Conservation (phyloP, 306 rosid genomes). For the Senna tora region DNA sequence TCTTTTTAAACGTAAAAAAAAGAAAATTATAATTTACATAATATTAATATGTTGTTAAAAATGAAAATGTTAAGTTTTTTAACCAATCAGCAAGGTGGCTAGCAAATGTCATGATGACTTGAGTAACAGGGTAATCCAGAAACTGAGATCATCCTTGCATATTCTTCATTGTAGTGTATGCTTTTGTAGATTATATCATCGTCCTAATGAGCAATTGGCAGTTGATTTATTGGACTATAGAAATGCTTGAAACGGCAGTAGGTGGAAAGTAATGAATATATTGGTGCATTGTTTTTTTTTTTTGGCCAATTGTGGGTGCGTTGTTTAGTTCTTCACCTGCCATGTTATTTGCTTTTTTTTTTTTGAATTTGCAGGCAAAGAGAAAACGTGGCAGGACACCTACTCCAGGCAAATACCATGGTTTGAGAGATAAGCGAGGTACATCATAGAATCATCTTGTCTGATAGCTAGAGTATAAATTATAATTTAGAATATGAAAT, state of each 20-base stretch:
- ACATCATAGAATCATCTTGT: conserved; percentile 8
- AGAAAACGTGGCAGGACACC: conserved; percentile 58
- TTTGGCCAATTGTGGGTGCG: too few species aligned
- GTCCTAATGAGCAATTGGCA: conserved; percentile 2
- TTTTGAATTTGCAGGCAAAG: conserved; percentile 52
- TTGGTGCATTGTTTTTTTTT: background rate
- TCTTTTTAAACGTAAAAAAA: background rate
- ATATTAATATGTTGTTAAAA: background rate
- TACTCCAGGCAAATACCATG: conserved; percentile 53
- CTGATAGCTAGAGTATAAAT: background rate
- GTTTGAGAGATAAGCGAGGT: conserved; percentile 52
- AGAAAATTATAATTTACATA: background rate
- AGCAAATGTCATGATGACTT: conserved; percentile 20
- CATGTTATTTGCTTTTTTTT: conserved; percentile 15
- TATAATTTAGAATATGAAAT: background rate
- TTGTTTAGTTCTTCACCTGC: conserved; percentile 23
- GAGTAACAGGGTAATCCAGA: conserved; percentile 8
- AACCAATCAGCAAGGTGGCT: conserved; percentile 12
- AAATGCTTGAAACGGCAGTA: conserved; percentile 17
- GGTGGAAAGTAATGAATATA: conserved; percentile 2
- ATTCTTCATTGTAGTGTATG: background rate
- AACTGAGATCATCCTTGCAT: background rate
- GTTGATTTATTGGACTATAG: conserved; percentile 17
- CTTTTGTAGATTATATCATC: conserved; percentile 13
- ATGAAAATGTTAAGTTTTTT: conserved; percentile 8